phyloP scores from a whole-genome alignment of 257 asterid genomes.

The Forsythia suspensa region DNA sequence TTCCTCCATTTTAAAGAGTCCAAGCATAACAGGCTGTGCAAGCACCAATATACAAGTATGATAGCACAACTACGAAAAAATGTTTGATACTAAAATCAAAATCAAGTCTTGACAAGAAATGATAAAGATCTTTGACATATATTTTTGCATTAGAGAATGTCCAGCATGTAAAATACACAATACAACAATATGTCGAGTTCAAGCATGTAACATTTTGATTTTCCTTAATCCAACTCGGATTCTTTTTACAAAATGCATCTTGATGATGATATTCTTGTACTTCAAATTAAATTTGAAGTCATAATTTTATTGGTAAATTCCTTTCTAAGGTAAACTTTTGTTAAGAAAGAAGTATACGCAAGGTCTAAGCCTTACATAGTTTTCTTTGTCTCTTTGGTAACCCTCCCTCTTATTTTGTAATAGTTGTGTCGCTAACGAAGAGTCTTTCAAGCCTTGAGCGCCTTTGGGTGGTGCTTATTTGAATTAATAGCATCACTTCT shows the following conservation, averaged over 20 bases:
- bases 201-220: too few species aligned
- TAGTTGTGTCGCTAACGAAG: neutral
- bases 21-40: neutral
- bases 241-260: neutral
- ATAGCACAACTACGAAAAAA: too few species aligned
- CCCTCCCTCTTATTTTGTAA: neutral
- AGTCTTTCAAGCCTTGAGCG: neutral
- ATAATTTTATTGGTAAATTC: too few species aligned
- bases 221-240: neutral
- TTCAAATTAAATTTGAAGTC: too few species aligned
- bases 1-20: too few species aligned
- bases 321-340: too few species aligned
- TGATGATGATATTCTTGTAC: neutral
- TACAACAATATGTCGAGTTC: neutral
- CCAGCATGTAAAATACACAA: neutral
- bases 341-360: neutral
- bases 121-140: too few species aligned
- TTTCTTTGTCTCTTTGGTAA: neutral
- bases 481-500: neutral
- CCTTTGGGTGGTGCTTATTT: too few species aligned
- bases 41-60: neutral
- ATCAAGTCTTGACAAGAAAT: too few species aligned
- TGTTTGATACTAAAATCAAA: too few species aligned
- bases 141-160: too few species aligned
- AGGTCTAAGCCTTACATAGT: too few species aligned